Conservation (phyloP, 805 yeast genomes). For the Candida dajiaensis region DNA sequence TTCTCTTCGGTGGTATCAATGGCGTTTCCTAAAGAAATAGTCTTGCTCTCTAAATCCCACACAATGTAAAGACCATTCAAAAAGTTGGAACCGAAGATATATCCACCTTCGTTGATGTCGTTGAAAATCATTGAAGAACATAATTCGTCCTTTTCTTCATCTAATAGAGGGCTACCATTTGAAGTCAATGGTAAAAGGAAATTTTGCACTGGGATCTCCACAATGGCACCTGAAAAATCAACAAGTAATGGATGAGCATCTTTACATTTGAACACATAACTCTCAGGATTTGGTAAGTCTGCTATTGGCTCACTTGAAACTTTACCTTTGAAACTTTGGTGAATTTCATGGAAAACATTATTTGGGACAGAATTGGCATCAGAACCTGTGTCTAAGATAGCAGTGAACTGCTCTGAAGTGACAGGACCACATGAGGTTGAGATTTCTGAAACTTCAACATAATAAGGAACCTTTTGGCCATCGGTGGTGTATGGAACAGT, state of each 20-base stretch:
- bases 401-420: neutral
- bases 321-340: slow-evolving; percentile 13
- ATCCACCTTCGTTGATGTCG: neutral
- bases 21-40: slow-evolving; percentile 14
- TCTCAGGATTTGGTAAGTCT: slow-evolving; percentile 18
- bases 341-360: slow-evolving; percentile 9
- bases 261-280: slow-evolving; percentile 27
- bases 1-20: slow-evolving; percentile 1
- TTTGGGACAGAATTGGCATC: slow-evolving; percentile 7
- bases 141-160: slow-evolving; percentile 12
- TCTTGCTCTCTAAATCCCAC: slow-evolving; percentile 14
- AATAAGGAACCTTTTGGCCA: neutral
- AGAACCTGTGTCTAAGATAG: slow-evolving; percentile 16
- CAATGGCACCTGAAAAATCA: slow-evolving; percentile 13
- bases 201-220: slow-evolving; percentile 7
- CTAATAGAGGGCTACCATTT: slow-evolving; percentile 4
- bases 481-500: slow-evolving; percentile 4
- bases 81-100: slow-evolving; percentile 12
- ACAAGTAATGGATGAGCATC: slow-evolving; percentile 11
- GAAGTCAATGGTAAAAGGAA: slow-evolving; percentile 9
- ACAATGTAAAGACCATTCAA: slow-evolving; percentile 13
- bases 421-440: slow-evolving; percentile 12
- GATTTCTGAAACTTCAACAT: slow-evolving; percentile 8
- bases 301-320: slow-evolving; percentile 22
- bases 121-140: slow-evolving; percentile 11